phyloP scores from a whole-genome alignment of 768 basidiomycete genomes.

The Candolleomyces eurysporus region DNA sequence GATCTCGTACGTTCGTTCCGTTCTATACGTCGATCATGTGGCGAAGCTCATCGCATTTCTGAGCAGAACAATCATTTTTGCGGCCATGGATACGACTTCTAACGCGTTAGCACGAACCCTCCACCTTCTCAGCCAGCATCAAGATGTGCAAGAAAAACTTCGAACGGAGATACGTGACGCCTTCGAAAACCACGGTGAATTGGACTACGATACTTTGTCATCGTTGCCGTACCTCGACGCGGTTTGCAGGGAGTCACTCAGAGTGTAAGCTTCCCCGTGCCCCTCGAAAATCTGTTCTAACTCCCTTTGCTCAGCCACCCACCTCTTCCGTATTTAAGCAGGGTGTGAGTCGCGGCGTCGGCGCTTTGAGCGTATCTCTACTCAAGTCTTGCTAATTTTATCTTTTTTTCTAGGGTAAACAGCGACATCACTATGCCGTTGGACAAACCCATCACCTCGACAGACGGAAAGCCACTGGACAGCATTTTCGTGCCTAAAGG shows the following conservation, averaged over 20 bases:
- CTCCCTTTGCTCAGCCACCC: conserved; percentile 14
- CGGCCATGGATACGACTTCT: conserved; percentile 42
- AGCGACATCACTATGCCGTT: conserved; percentile 42
- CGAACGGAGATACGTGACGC: conserved; percentile 33
- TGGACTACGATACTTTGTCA: conserved; percentile 36
- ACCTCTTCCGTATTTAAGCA: conserved; percentile 10
- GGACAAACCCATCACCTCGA: conserved; percentile 31
- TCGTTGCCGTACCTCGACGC: conserved; percentile 38
- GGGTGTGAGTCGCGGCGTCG: conserved; percentile 9
- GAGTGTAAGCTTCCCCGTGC: conserved; percentile 23
- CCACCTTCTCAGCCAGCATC: conserved; percentile 28
- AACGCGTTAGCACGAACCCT: conserved; percentile 33
- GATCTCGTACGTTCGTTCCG: conserved; percentile 19
- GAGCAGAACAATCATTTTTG: conserved; percentile 35
- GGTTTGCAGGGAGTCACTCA: conserved; percentile 37
- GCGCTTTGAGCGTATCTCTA: no score
- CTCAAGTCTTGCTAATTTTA: background rate
- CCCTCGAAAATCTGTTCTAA: background rate
- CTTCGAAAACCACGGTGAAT: conserved; percentile 16
- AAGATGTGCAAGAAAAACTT: conserved; percentile 35
- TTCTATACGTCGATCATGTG: background rate
- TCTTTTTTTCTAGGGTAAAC: conserved; percentile 24
- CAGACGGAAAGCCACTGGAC: conserved; percentile 33
- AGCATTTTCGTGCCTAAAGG: conserved; percentile 37
- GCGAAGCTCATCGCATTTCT: background rate